Evolutionary conservation across 2,329 filamentous ascomycete species (phyloP), one percentile per base, ranked within the genome.

Genomic region (Samsoniella hepiali): DNA sequence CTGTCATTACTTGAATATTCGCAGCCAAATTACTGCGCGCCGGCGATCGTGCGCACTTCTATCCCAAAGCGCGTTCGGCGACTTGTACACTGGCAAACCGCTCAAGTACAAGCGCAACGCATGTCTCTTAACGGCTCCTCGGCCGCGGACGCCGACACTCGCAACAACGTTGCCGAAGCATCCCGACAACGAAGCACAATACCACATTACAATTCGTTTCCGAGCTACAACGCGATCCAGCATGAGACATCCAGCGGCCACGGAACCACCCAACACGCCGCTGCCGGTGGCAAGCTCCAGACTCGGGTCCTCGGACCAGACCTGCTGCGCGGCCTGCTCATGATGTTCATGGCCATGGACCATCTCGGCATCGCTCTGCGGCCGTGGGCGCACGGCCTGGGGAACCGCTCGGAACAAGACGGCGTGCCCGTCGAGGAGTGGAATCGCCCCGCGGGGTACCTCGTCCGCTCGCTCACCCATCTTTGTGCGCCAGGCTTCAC

Each of bases 401-500:
- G 73, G 5, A 64, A 70, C n/a, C 65, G 66, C n/a, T 65, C 67
- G 1, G 79, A 81, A 65, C 58, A 62, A 29, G 79, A 80, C 67
- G 72, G 76, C 27, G 47, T 62, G 1, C 67, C 72, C 5, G 71
- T 81, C 31, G 65, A 62, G 22, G 55, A 64, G 5, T 81, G 78
- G 78, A 81, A 78, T 62, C 70, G 69, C 0, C 69, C 73, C 0
- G 66, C 72, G 5, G 77, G 72, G 7, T 79, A 77, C 64, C 53
- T 72, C n/a, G 69, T 78, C 31, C 77, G 79, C 8, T 75, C 75
- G 0, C 68, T 81, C 4, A 78, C 78, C 0, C 79, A 81, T 29
- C 72, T 81, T 7, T 81, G 79, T 69, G 79, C 75, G 1, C 72
- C 79, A 0, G 79, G 79, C 8, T 81, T 81, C 65, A 77, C 76